phyloP scores from a whole-genome alignment of 129 eudicot genomes.

The Silybum marianum region DNA sequence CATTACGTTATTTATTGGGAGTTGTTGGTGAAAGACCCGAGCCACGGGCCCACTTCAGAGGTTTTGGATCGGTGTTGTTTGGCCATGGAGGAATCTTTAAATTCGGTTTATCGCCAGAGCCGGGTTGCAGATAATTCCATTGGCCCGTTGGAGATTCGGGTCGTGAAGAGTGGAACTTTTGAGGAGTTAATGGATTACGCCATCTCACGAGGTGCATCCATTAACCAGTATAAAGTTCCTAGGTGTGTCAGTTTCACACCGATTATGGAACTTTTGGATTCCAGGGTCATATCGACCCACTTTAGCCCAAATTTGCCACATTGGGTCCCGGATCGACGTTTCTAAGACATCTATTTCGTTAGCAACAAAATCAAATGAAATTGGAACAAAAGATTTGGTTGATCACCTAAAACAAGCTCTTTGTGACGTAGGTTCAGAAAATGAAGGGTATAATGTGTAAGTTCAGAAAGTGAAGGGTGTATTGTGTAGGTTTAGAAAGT shows the following conservation, averaged over 20 bases:
- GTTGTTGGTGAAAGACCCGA: constrained; percentile 44
- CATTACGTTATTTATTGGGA: constrained; percentile 66
- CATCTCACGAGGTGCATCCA: constrained; percentile 60
- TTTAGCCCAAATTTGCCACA: constrained; percentile 39
- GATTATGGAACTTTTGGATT: constrained; percentile 55
- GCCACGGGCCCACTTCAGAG: constrained; percentile 25
- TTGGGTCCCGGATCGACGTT: constrained; percentile 44
- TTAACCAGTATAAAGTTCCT: constrained; percentile 65
- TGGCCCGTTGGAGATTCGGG: constrained; percentile 61
- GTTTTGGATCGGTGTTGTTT: constrained; percentile 46
- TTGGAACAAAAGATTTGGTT: not conserved
- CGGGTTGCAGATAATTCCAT: constrained; percentile 66
- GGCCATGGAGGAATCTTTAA: constrained; percentile 52
- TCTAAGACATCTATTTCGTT: not conserved
- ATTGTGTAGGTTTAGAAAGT: constrained; percentile 34
- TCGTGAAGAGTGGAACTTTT: constrained; percentile 55
- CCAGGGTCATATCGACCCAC: constrained; percentile 49
- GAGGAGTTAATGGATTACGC: constrained; percentile 72
- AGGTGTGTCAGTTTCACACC: constrained; percentile 62
- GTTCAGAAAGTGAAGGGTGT: constrained; percentile 26
- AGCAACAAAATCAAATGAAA: constrained; percentile 2
- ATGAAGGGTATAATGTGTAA: constrained; percentile 25
- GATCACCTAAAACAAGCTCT: not conserved
- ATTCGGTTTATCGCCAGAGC: constrained; percentile 52
- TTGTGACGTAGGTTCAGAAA: constrained; percentile 2